These are phyloP conservation scores for Dictyostelium purpureum DNA, from an alignment of 78 protist genomes.

Conservation along the genomic window DNA sequence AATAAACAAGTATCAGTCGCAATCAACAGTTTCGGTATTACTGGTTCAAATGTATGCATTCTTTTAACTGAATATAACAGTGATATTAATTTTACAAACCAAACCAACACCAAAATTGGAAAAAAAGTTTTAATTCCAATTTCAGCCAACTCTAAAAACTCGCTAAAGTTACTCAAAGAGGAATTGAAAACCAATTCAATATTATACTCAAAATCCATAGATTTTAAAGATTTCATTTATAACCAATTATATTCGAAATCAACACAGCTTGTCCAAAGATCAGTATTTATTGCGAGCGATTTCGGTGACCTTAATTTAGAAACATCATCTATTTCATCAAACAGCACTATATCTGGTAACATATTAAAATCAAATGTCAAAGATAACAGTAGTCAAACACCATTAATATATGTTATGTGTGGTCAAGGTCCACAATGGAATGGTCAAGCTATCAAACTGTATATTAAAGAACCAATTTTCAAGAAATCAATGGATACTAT, in stretches of 20 bases:
- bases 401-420: slow-evolving; percentile 37
- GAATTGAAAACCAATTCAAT: neutral
- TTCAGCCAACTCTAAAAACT: slow-evolving; percentile 18
- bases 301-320: neutral
- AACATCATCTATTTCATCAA: neutral
- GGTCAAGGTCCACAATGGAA: slow-evolving; percentile 79
- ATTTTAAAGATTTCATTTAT: slow-evolving; percentile 6
- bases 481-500: neutral
- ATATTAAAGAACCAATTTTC: neutral
- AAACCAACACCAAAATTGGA: neutral
- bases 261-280: neutral
- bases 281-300: neutral
- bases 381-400: neutral
- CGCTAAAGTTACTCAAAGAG: neutral
- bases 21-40: slow-evolving; percentile 85
- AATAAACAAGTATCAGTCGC: slow-evolving; percentile 38
- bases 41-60: slow-evolving; percentile 85
- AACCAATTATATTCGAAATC: slow-evolving; percentile 2
- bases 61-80: slow-evolving; percentile 10
- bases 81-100: neutral
- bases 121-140: slow-evolving; percentile 29
- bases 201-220: neutral
- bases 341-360: neutral
- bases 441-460: neutral
- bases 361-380: neutral